Conservation (phyloP, 768 basidiomycete genomes). For the Hebeloma cylindrosporum region DNA sequence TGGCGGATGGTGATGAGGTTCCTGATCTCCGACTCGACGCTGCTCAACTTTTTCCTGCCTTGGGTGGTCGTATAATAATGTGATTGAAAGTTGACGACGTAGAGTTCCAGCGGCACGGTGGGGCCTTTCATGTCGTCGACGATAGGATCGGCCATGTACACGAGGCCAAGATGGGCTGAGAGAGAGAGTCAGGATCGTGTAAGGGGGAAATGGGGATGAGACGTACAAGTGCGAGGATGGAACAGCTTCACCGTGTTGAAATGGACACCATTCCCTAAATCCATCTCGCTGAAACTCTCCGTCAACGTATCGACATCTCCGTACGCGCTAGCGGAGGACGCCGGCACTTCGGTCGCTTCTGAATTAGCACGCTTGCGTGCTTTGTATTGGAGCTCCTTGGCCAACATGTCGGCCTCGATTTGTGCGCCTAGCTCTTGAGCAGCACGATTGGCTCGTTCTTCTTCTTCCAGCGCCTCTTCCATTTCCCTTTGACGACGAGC, state of each 20-base stretch:
- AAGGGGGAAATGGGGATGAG: background rate
- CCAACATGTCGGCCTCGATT: slow-evolving; percentile 62
- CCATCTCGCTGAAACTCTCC: slow-evolving; percentile 63
- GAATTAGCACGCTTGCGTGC: slow-evolving; percentile 66
- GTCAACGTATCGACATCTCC: slow-evolving; percentile 48
- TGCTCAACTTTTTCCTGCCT: slow-evolving; percentile 71
- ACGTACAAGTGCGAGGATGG: slow-evolving; percentile 66
- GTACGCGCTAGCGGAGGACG: slow-evolving; percentile 9
- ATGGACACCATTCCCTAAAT: slow-evolving; percentile 49
- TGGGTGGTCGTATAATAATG: slow-evolving; percentile 68
- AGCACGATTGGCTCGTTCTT: slow-evolving; percentile 50
- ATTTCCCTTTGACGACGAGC: slow-evolving; percentile 54
- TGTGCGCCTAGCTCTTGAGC: slow-evolving; percentile 64
- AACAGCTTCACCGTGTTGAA: slow-evolving; percentile 72
- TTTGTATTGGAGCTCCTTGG: slow-evolving; percentile 50
- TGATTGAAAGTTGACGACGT: slow-evolving; percentile 63
- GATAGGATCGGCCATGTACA: slow-evolving; percentile 74
- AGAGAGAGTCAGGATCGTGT: background rate
- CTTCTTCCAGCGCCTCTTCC: slow-evolving; percentile 52
- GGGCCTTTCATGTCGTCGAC: slow-evolving; percentile 61
- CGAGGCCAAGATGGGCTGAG: slow-evolving; percentile 61
- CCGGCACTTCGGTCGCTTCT: slow-evolving; percentile 66
- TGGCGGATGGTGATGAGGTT: slow-evolving; percentile 60
- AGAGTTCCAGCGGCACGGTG: slow-evolving; percentile 64
- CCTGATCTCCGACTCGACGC: slow-evolving; percentile 65